phyloP scores from a whole-genome alignment of 495 filamentous ascomycete species.

The Astrothelium macrocarpum region DNA sequence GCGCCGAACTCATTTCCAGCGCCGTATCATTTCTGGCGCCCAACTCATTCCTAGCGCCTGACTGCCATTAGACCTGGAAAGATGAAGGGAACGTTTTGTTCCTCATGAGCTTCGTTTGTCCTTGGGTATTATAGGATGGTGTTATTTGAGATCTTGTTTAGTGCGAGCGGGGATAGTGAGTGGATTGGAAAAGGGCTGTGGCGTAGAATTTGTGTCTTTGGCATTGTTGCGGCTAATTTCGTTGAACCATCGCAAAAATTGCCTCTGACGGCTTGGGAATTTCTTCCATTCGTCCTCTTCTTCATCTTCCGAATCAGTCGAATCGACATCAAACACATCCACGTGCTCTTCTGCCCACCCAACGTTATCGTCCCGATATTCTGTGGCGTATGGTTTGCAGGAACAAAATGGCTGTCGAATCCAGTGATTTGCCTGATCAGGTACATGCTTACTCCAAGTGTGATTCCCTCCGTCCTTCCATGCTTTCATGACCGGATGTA shows the following conservation, averaged over 20 bases:
- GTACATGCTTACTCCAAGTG: background rate
- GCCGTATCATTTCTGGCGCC: too few species aligned
- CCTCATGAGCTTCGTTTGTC: too few species aligned
- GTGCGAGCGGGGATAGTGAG: background rate
- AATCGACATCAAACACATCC: background rate
- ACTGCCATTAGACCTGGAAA: too few species aligned
- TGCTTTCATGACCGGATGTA: background rate
- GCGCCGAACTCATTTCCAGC: background rate
- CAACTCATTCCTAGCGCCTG: too few species aligned
- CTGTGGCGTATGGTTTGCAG: background rate
- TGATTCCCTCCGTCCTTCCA: background rate
- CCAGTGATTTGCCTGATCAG: background rate
- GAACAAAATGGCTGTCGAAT: background rate
- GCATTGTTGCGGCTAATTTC: background rate
- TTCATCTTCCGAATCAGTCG: background rate
- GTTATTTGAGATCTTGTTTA: too few species aligned
- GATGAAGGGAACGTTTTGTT: too few species aligned
- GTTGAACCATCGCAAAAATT: background rate
- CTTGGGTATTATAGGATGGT: too few species aligned
- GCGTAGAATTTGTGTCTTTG: background rate
- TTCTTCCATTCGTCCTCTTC: background rate
- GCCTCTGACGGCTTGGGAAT: background rate
- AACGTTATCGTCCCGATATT: background rate
- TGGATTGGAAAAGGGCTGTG: background rate
- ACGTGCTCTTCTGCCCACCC: background rate